These are phyloP conservation scores for Didymella keratinophila DNA, from an alignment of 2,329 filamentous ascomycete species.

Conservation along the genomic window DNA sequence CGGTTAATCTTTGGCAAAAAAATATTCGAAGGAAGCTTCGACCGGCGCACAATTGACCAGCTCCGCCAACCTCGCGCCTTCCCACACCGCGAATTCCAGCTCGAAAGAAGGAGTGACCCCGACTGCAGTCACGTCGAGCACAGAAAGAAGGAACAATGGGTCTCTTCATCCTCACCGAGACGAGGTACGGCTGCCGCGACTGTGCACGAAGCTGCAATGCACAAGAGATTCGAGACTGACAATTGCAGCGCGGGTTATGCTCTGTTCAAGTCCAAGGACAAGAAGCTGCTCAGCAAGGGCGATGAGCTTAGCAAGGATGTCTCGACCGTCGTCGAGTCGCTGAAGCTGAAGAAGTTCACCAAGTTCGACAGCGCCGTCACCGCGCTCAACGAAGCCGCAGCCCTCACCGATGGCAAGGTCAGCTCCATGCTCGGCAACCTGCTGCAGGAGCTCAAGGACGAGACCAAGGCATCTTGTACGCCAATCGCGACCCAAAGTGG, in stretches of 20 bases:
- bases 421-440: slow-evolving; percentile 84
- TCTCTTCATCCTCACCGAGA: slow-evolving; percentile 51
- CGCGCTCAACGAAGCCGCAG: slow-evolving; percentile 82
- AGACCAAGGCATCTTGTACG: slow-evolving; percentile 85
- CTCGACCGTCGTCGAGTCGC: slow-evolving; percentile 85
- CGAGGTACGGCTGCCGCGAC: slow-evolving; percentile 34
- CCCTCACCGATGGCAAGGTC: slow-evolving; percentile 89
- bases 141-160: slow-evolving; percentile 47
- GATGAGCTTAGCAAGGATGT: slow-evolving; percentile 77
- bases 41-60: slow-evolving; percentile 22
- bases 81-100: slow-evolving; percentile 27
- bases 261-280: slow-evolving; percentile 97
- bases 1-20: slow-evolving; percentile 14
- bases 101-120: slow-evolving; percentile 21
- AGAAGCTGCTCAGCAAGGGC: slow-evolving; percentile 93
- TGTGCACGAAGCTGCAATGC: slow-evolving; percentile 16
- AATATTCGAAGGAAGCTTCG: slow-evolving; percentile 15
- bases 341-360: slow-evolving; percentile 95
- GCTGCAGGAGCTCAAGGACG: slow-evolving; percentile 89
- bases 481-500: neutral
- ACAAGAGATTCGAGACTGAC: slow-evolving; percentile 19
- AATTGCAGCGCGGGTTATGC: slow-evolving; percentile 89
- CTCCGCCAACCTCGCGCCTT: slow-evolving; percentile 27
- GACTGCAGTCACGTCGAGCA: slow-evolving; percentile 19
- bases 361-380: slow-evolving; percentile 95